These are phyloP conservation scores for Arabidopsis arenosa DNA, from an alignment of 345 rosid genomes.

Conservation along the genomic window DNA sequence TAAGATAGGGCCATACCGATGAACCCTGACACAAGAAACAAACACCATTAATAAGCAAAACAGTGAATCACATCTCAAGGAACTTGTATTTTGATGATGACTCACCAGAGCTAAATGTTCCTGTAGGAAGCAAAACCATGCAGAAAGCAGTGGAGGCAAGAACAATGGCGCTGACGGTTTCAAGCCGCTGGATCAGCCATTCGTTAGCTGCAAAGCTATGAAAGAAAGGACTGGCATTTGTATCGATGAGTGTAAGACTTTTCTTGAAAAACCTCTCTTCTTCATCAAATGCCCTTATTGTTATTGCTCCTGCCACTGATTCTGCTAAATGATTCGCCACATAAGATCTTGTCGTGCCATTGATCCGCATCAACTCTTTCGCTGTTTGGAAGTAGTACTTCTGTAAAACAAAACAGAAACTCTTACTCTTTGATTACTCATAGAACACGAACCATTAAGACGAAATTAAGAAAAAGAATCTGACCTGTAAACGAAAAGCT, in stretches of 20 bases:
- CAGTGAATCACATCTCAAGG: constrained; percentile 15
- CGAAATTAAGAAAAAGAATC: not conserved
- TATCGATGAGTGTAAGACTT: constrained; percentile 73
- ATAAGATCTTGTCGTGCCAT: constrained; percentile 89
- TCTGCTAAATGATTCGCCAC: constrained; percentile 96
- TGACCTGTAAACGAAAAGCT: constrained; percentile 84
- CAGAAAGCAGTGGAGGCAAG: constrained; percentile 88
- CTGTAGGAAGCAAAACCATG: constrained; percentile 94
- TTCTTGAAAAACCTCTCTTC: constrained; percentile 82
- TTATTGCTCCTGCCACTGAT: constrained; percentile 86
- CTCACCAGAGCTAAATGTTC: constrained; percentile 86
- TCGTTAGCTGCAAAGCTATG: constrained; percentile 88
- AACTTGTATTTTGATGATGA: not conserved
- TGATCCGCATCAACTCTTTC: constrained; percentile 88
- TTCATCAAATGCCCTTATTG: constrained; percentile 88
- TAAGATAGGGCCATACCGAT: constrained; percentile 98
- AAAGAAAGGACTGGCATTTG: constrained; percentile 91
- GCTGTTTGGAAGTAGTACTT: constrained; percentile 81
- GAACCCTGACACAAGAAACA: constrained; percentile 62
- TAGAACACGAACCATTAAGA: not conserved
- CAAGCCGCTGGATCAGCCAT: constrained; percentile 91
- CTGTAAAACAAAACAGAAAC: constrained; percentile 43
- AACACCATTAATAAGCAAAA: constrained; percentile 1
- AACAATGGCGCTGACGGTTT: constrained; percentile 73
- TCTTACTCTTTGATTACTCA: no score